Evolutionary conservation across 257 asterid genomes (phyloP), one percentile per base, ranked within the genome.

Genomic region (Galeopsis tetrahit): DNA sequence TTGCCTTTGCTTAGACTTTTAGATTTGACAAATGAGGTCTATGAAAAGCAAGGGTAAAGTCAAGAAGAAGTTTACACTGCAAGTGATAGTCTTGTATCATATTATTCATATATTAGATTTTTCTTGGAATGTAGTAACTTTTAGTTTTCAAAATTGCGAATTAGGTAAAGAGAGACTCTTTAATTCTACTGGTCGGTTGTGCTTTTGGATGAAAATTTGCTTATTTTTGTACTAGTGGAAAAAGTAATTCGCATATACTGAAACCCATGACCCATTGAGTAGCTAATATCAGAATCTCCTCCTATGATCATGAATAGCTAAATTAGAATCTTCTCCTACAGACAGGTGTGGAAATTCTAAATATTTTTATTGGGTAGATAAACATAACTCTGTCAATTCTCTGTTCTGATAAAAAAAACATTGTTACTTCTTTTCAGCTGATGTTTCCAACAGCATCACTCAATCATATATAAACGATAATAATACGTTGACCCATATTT

Each of bases 351-450:
- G 33, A 40, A 56, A 71, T 39, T 68, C 46, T 3, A 43, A 56
- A 43, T 53, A 32, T 46, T 71, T 10, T 42, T 15, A 35, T 32
- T 65, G 36, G 58, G 49, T 38, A 7, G n/a, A 34, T 44, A 33
- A 33, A 46, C 64, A 32, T n/a, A 34, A 69, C 10, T 55, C 17
- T 31, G 56, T 60, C 2, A 36, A 46, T 63, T 62, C 42, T 2
- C 15, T 53, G 59, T 69, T 49, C n/a, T 62, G 11, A 58, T 42
- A 13, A 36, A 21, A 21, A 2, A 38, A 77, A 57, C 17, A 57
- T 21, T 64, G 57, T 65, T 58, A 46, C 69, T 10, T 57, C 60
- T 60, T 51, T 44, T 17, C 49, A 51, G 46, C 49, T 43, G 40
- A 35, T 40, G 17, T 51, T 68, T 69, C 28, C 63, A 28, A 44